A percentile compares a stretch with the other conserved stretches of the same genome.
Conservation (phyloP, 345 rosid genomes). For the Passiflora organensis region DNA sequence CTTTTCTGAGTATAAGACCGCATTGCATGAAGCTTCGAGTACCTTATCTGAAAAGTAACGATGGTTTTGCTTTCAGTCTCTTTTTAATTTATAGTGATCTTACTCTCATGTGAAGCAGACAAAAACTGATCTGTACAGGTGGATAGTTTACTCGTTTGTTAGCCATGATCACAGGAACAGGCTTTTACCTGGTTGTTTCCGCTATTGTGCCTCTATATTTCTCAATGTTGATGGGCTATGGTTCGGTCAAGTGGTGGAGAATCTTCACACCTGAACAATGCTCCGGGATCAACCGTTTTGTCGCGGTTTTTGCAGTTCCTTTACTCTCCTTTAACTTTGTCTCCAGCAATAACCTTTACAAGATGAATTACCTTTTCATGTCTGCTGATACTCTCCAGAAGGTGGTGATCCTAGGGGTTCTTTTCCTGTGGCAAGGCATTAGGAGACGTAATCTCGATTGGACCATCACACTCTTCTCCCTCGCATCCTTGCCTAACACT, state of each 20-base stretch:
- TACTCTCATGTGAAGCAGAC: too few species aligned
- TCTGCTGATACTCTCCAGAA: conserved; percentile 54
- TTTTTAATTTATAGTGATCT: too few species aligned
- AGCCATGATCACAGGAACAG: conserved; percentile 27
- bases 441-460: conserved; percentile 39
- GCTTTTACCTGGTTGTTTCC: conserved; percentile 26
- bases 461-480: conserved; percentile 46
- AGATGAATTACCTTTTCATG: conserved; percentile 47
- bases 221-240: conserved; percentile 29
- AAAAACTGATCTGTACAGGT: too few species aligned
- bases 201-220: conserved; percentile 26
- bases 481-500: conserved; percentile 48
- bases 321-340: conserved; percentile 31
- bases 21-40: too few species aligned
- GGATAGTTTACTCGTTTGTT: background rate
- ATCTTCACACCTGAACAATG: conserved; percentile 34
- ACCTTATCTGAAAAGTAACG: too few species aligned
- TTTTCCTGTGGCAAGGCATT: conserved; percentile 41
- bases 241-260: conserved; percentile 34
- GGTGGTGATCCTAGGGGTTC: conserved; percentile 34
- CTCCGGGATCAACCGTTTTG: conserved; percentile 35
- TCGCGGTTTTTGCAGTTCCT: conserved; percentile 31
- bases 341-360: conserved; percentile 39
- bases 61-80: too few species aligned
- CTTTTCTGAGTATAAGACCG: too few species aligned